Percentiles rank a stretch among this genome's conserved stretches.
These are phyloP conservation scores for Hanseniaspora valbyensis DNA, from an alignment of 805 yeast species.

Conservation along the genomic window DNA sequence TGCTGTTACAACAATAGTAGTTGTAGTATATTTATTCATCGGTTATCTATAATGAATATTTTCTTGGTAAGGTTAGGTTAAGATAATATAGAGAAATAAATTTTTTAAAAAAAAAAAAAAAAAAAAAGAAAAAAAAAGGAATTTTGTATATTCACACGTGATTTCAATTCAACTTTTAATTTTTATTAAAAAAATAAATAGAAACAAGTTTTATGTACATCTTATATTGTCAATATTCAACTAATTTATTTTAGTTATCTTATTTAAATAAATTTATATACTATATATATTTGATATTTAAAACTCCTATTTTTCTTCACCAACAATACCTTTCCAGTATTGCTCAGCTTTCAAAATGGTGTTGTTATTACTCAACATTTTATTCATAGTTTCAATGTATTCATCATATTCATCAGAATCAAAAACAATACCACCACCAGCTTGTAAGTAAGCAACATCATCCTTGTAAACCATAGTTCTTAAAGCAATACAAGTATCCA, in stretches of 20 bases:
- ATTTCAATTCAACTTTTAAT: no score
- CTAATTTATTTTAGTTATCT: no score
- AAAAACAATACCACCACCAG: slow-evolving; percentile 96
- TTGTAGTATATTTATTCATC: background rate
- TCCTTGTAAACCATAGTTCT: slow-evolving; percentile 94
- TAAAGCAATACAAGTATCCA: slow-evolving; percentile 96
- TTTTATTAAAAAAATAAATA: no score
- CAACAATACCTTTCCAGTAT: slow-evolving; percentile 47
- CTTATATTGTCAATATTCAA: no score
- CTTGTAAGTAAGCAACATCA: slow-evolving; percentile 84
- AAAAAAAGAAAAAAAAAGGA: background rate
- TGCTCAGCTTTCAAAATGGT: slow-evolving; percentile 90
- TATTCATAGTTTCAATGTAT: slow-evolving; percentile 91
- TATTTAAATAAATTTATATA: no score
- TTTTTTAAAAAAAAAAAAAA: background rate
- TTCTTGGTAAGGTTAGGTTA: background rate
- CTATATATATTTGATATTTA: no score
- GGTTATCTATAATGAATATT: background rate
- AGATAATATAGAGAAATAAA: no score
- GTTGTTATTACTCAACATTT: slow-evolving; percentile 85
- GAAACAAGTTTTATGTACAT: no score
- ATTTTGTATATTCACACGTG: background rate
- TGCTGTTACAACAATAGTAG: slow-evolving; percentile 22
- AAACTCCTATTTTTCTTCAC: slow-evolving; percentile 17
- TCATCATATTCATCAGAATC: slow-evolving; percentile 95